Evolutionary conservation across 345 rosid species (phyloP).

Genomic region (Noccaea caerulescens): DNA sequence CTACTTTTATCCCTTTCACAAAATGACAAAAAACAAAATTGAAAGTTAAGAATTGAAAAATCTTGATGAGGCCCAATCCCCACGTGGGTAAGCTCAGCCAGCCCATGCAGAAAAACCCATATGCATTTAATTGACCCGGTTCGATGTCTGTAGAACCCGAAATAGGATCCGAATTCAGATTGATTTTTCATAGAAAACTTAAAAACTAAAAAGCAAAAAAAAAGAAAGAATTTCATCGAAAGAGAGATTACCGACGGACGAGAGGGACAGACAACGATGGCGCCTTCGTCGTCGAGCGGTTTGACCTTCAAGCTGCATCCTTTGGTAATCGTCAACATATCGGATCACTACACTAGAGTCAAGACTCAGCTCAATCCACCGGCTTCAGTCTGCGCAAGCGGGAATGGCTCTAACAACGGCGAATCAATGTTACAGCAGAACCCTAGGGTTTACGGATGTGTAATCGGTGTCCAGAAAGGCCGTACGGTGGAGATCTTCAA

Average conservation of each 20-base stretch:
- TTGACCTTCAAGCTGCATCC: conserved; percentile 97
- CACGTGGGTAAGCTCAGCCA: not conserved
- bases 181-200: not conserved
- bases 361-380: conserved; percentile 79
- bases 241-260: not conserved
- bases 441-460: conserved; percentile 90
- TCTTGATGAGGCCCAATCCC: not conserved
- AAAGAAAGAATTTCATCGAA: not conserved
- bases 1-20: too few species aligned
- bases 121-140: not conserved
- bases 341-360: conserved; percentile 91
- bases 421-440: conserved; percentile 42
- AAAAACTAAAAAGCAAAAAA: not conserved
- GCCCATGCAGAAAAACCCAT: not conserved
- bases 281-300: conserved; percentile 95
- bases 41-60: not conserved
- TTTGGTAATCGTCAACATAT: conserved; percentile 84
- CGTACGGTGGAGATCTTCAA: conserved; percentile 99
- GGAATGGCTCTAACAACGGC: conserved; percentile 43
- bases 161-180: not conserved
- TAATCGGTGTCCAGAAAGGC: conserved; percentile 92
- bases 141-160: not conserved
- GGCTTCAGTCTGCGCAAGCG: conserved; percentile 38
- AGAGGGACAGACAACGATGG: conserved; percentile 54
- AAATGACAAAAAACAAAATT: too few species aligned